Conservation (phyloP, 768 basidiomycete genomes). For the Tulasnella sp. region DNA sequence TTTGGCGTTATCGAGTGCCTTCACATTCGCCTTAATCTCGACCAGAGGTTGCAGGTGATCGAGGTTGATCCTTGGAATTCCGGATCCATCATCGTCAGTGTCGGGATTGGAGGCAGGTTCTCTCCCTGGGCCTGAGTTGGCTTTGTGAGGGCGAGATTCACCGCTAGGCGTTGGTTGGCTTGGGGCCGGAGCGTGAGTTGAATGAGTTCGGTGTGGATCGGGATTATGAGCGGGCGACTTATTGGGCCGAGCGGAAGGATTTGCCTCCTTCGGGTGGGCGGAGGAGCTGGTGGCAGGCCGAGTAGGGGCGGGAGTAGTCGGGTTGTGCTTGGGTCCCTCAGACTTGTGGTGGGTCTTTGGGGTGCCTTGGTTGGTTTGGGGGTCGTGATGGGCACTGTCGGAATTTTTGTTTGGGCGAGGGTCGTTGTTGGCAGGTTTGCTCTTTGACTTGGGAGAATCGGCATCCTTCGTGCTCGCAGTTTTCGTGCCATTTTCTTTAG, state of each 20-base stretch:
- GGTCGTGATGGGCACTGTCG: neutral
- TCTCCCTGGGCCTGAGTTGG: neutral
- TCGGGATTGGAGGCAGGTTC: neutral
- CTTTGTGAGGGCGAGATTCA: neutral
- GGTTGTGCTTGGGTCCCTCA: neutral
- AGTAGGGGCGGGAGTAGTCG: neutral
- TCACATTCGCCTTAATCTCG: slow-evolving; percentile 3
- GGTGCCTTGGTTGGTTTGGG: neutral
- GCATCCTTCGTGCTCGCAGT: neutral
- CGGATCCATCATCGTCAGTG: neutral
- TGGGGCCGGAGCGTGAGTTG: neutral
- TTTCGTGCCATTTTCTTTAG: neutral
- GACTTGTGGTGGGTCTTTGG: neutral
- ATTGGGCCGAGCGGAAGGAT: neutral
- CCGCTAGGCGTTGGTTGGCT: neutral
- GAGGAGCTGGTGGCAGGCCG: neutral
- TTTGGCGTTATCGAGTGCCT: neutral
- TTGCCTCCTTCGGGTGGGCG: neutral
- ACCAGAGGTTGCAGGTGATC: slow-evolving; percentile 2
- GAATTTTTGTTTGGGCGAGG: neutral
- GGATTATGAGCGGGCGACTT: neutral
- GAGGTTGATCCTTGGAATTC: neutral
- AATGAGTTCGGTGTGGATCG: neutral
- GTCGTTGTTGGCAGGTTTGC: neutral
- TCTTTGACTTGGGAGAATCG: neutral